Conservation (phyloP, 2,329 filamentous ascomycete species). For the Curvularia eragrostidis region DNA sequence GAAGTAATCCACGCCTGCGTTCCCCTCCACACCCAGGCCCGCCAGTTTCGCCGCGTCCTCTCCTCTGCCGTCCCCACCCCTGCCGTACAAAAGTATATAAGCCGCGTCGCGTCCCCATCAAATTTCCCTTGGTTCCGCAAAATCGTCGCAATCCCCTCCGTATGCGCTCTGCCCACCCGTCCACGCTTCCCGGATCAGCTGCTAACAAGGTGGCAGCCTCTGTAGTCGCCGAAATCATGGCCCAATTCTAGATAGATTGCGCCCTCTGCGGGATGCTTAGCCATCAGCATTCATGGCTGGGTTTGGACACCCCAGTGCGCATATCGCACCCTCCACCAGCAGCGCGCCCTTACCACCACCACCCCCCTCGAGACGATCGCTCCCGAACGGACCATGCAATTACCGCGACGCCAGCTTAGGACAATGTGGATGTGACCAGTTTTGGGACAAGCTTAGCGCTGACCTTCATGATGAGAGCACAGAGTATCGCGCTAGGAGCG, state of each 20-base stretch:
- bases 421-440: slow-evolving; percentile 62
- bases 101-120: slow-evolving; percentile 18
- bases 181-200: slow-evolving; percentile 19
- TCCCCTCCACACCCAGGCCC: slow-evolving; percentile 26
- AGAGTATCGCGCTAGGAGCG: slow-evolving; percentile 33
- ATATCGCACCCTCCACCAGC: slow-evolving; percentile 24
- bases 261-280: slow-evolving; percentile 44
- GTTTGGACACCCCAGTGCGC: slow-evolving; percentile 35
- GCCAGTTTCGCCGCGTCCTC: slow-evolving; percentile 19
- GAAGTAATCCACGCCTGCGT: slow-evolving; percentile 33
- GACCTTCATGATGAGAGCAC: slow-evolving; percentile 41
- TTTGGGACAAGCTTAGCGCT: slow-evolving; percentile 54
- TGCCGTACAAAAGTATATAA: slow-evolving; percentile 26
- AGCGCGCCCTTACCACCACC: slow-evolving; percentile 22
- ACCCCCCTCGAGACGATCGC: slow-evolving; percentile 36
- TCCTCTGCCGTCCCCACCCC: slow-evolving; percentile 18
- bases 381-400: slow-evolving; percentile 62
- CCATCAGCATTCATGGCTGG: slow-evolving; percentile 47
- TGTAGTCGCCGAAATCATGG: slow-evolving; percentile 35
- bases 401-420: slow-evolving; percentile 57
- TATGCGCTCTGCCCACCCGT: slow-evolving; percentile 38
- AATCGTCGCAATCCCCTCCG: slow-evolving; percentile 34
- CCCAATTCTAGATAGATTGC: slow-evolving; percentile 37
- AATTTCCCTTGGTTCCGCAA: slow-evolving; percentile 23
- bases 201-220: slow-evolving; percentile 38